Evolutionary conservation across 805 yeast species (phyloP), one percentile per base, ranked within the genome.

Genomic region (Wickerhamomyces mucosus): DNA sequence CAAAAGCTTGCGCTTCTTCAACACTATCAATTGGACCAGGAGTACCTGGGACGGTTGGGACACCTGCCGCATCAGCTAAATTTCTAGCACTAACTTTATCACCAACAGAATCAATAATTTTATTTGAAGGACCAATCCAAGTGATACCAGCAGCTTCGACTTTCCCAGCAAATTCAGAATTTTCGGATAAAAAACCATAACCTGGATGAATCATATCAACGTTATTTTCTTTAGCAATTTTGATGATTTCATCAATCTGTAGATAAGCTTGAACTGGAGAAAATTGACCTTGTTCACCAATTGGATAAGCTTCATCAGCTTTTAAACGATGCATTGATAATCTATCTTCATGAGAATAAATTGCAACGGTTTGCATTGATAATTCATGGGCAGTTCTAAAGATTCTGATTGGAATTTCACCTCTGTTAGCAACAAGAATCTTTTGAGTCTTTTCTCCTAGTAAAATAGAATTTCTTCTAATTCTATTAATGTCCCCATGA

Each of bases 321-420:
- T 85, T 92, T 54, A 89, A 67, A 51, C 96, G 70, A 63, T 92
- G 97, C 88, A 86, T 84, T 10, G 95, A 80, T 49, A 89, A 67
- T 40, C 95, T 68, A 58, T 89, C 98, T 61, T 92, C 96, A 56
- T 89, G 94, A 21, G 96, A 86, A 59, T 86, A 89, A 53, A 89
- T 80, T 28, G 97, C 98, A 26, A 92, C 96, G 0, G 98, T 88
- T 52, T 83, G 86, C 95, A 92, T 84, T 15, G 95, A 81, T 51
- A 89, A 68, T 61, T 89, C 98, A 62, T 92, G 98, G 39, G 98
- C 98, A 22, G 96, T 79, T 63, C 98, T 75, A 63, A 89, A 89
- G 56, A 89, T 88, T 61, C 92, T 63, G 51, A 79, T 78, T 27
- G 89, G 89, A 47, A 80, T 80, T 58, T 81, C 89, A 48, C 89